phyloP scores from a whole-genome alignment of 139 green algal species.

The Limnomonas spitsbergensis region DNA sequence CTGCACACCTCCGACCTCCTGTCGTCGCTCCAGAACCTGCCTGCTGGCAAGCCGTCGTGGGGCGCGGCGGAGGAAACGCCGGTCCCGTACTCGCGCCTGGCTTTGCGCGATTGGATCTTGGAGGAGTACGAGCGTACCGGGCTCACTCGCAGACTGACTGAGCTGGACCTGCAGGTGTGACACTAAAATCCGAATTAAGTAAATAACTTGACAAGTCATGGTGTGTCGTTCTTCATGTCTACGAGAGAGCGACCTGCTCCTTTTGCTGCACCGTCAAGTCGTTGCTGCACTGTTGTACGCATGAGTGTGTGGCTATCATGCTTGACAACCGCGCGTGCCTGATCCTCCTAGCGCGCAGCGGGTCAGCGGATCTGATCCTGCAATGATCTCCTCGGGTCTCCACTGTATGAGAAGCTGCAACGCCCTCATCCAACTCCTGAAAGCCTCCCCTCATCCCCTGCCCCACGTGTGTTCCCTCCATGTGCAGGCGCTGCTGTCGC shows the following conservation, averaged over 20 bases:
- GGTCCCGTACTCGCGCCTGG: conserved; percentile 30
- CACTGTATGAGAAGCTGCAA: too few species aligned
- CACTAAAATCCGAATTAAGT: neutral
- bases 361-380: too few species aligned
- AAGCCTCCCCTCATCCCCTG: neutral
- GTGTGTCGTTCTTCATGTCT: too few species aligned
- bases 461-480: neutral
- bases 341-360: too few species aligned
- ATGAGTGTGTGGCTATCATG: too few species aligned
- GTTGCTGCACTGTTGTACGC: too few species aligned
- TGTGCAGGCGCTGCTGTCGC: conserved; percentile 46
- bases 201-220: conserved; percentile 3
- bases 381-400: neutral
- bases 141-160: conserved; percentile 48
- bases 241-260: too few species aligned
- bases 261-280: too few species aligned
- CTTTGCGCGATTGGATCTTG: conserved; percentile 47
- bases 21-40: neutral
- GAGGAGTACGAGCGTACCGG: conserved; percentile 62
- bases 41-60: neutral
- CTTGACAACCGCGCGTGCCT: too few species aligned
- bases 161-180: conserved; percentile 53
- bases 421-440: neutral
- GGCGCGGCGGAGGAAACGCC: conserved; percentile 11
- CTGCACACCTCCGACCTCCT: too few species aligned